Percentiles rank a stretch among this genome's conserved stretches.
phyloP scores from a whole-genome alignment of 805 yeast species.

The Vanderwaltozyma verrucispora region DNA sequence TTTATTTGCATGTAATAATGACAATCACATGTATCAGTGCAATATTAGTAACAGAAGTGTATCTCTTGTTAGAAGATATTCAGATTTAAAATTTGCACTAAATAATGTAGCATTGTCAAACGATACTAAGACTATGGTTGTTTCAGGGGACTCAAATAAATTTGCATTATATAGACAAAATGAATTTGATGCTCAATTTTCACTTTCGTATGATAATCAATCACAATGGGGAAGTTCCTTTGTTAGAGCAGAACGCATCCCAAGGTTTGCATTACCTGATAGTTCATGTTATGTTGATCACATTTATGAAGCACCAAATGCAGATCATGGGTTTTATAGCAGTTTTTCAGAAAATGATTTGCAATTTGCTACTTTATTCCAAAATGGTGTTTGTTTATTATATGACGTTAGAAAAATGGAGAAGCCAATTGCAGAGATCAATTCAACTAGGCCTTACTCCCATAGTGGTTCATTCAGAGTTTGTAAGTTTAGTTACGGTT shows the following conservation, averaged over 20 bases:
- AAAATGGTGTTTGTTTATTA: slow-evolving; percentile 69
- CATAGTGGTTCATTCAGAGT: slow-evolving; percentile 60
- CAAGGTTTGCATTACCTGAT: slow-evolving; percentile 25
- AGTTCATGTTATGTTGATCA: slow-evolving; percentile 11
- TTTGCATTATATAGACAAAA: slow-evolving; percentile 42
- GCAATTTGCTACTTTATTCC: slow-evolving; percentile 71
- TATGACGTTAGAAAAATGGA: slow-evolving; percentile 63
- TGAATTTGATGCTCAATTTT: slow-evolving; percentile 22
- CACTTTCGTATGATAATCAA: slow-evolving; percentile 20
- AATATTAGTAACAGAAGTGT: slow-evolving; percentile 43
- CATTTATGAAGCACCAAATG: slow-evolving; percentile 40
- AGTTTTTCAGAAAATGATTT: slow-evolving; percentile 67
- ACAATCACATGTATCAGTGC: slow-evolving; percentile 55
- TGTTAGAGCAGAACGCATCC: slow-evolving; percentile 20
- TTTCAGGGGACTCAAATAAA: slow-evolving; percentile 70
- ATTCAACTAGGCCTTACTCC: slow-evolving; percentile 48
- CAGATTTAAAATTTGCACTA: slow-evolving; percentile 51
- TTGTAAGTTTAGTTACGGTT: slow-evolving; percentile 48
- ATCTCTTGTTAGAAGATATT: slow-evolving; percentile 33
- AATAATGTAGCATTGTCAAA: slow-evolving; percentile 67
- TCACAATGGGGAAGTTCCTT: slow-evolving; percentile 25
- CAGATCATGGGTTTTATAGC: slow-evolving; percentile 78
- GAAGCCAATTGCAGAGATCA: slow-evolving; percentile 42
- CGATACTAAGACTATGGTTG: slow-evolving; percentile 45
- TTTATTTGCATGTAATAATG: slow-evolving; percentile 76